Evolutionary conservation across 306 rosid species (phyloP), one percentile per base, ranked within the genome.

Genomic region (Rosa rugosa): DNA sequence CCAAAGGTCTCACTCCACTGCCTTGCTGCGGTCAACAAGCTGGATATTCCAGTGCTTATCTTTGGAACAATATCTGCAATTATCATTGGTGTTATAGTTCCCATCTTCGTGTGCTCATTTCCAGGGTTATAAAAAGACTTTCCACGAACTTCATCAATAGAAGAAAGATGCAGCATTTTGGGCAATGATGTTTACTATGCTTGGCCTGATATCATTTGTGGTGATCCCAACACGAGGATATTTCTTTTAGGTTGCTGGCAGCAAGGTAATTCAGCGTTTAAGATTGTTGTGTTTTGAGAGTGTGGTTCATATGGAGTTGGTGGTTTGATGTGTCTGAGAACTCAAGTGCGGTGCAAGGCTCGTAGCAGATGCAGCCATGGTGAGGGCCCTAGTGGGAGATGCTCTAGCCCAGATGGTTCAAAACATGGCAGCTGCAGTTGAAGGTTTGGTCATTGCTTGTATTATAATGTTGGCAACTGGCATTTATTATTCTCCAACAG

Each of bases 311-410:
- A 93, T 87, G 97, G 98, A 93, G 68, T 22, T 79, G 92, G 56
- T 93, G 98, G 98, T 93, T 93, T 45, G 97, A 93, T 85, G 93
- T 87, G 82, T 88, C 94, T 40, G 88, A 83, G 57, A 84, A 93
- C 82, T 89, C 98, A 2, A 93, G 98, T 5, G 98, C 74, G 98
- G 98, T 60, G 89, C 98, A 5, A 88, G 94, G 84, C 93, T 93
- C 56, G 89, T 97, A 8, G 85, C 92, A 4, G 98, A 93, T 80
- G 97, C 98, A 45, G 93, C 98, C 44, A 72, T 83, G 3, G 94
- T 93, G 16, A 90, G 98, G 0, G 89, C 97, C 25, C 85, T 93
- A 51, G 94, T 93, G 50, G 97, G 97, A 9, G 92, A 93, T 68
- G 89, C 94, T 0, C 71, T 93, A 2, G 91, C 91, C 62, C 84